Conservation (phyloP, 164 flowering plant species). For the Platanus orientalis region DNA sequence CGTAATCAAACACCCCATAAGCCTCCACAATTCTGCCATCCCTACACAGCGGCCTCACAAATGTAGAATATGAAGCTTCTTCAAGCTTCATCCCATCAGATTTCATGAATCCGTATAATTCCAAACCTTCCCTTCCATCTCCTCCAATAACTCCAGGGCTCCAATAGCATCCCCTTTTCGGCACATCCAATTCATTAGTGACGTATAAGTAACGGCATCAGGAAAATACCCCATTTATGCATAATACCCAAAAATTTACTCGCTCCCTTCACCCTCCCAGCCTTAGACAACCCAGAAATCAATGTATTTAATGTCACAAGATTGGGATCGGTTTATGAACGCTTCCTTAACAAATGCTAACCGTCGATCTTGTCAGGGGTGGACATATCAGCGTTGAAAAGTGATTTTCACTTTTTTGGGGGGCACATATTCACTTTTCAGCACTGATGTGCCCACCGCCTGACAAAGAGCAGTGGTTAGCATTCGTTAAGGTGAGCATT, state of each 20-base stretch:
- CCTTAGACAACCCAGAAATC: slow-evolving; percentile 80
- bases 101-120: slow-evolving; percentile 65
- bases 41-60: slow-evolving; percentile 71
- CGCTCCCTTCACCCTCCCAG: slow-evolving; percentile 66
- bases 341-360: too few species aligned
- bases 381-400: too few species aligned
- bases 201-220: slow-evolving; percentile 76
- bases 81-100: slow-evolving; percentile 61
- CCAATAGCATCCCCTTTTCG: slow-evolving; percentile 66
- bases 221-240: slow-evolving; percentile 65
- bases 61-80: slow-evolving; percentile 59
- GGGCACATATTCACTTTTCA: too few species aligned
- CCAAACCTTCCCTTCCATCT: slow-evolving; percentile 70
- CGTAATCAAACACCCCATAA: slow-evolving; percentile 86
- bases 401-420: too few species aligned
- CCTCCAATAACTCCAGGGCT: slow-evolving; percentile 56
- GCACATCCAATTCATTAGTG: slow-evolving; percentile 95
- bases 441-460: too few species aligned
- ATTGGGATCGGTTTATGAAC: too few species aligned
- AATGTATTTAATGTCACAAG: slow-evolving; percentile 77
- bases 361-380: too few species aligned
- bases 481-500: too few species aligned
- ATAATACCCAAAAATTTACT: slow-evolving; percentile 56
- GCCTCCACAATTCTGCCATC: slow-evolving; percentile 71
- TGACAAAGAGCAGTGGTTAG: too few species aligned